Base-by-base conservation (phyloP, 73 alveolate genomes). In the Paramecium octaurelia region DNA sequence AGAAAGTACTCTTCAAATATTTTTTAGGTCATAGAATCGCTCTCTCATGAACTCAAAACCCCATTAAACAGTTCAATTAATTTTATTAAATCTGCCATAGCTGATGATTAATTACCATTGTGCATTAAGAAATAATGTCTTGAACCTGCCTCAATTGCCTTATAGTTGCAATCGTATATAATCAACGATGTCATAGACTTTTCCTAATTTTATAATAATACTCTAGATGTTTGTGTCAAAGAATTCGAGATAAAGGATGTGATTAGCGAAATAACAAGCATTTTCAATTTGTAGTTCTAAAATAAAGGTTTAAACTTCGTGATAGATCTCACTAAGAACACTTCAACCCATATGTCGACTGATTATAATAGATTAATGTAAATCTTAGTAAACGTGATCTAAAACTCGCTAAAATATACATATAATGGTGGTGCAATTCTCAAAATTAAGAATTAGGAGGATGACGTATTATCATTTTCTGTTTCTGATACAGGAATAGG, bases 1-100 rank as follows among this genome's bases (percentile, higher is more conserved):
- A 59, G 16, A 80, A 80, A 80, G 84, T 64, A 64, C 3, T 27
- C 11, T 60, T 18, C 5, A 35, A 18, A 1, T 4, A 27, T 16
- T 36, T 75, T 75, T 6, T 59, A 54, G 69, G 48, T 75, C n/a
- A 87, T 87, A 2, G 59, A 77, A 34, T 87, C 93, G 0, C 73
- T 87, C 29, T 87, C 93, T n/a, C 93, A 87, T 64, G 93, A 87
- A 54, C 58, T 87, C 8, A 58, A 86, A 36, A 87, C 93, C 21
- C 93, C 93, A 5, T 48, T 87, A 12, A 87, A 87, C 24, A 54
- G 86, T 14, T 43, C 88, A 59, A 60, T 60, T 29, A 48, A 48
- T 1, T 87, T 87, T 46, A 35, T 87, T 11, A 57, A 87, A 35
- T 43, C 88, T 20, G 88, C 73, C 5, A 18, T 87, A 20, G 46